Percentiles rank a stretch among this genome's conserved stretches.
Conservation (phyloP, 1,284 basidiomycete genomes). For the Naganishia sp. region DNA sequence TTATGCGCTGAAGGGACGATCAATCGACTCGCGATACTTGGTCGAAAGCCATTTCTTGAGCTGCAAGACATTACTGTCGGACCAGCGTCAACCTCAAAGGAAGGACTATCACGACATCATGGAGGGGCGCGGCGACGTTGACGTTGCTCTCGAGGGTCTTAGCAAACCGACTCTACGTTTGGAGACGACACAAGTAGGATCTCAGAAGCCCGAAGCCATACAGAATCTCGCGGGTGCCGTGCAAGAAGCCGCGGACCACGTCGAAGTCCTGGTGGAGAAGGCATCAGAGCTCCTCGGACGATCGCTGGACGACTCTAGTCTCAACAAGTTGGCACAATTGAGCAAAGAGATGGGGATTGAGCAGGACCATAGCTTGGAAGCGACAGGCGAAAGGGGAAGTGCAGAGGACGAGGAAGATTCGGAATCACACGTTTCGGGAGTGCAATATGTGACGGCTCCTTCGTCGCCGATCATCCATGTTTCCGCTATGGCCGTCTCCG, state of each 20-base stretch:
- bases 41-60: too few relatives aligned
- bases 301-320: conserved; percentile 21
- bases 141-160: too few relatives aligned
- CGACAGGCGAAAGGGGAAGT: not conserved
- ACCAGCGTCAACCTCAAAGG: too few relatives aligned
- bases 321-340: conserved; percentile 23
- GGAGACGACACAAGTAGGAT: not conserved
- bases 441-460: conserved; percentile 17
- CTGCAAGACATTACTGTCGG: too few relatives aligned
- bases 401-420: conserved; percentile 8
- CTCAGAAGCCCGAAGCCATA: too few relatives aligned
- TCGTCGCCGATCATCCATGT: conserved; percentile 21
- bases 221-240: not conserved
- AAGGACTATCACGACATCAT: too few relatives aligned
- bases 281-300: conserved; percentile 8
- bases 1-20: not conserved
- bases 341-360: conserved; percentile 13
- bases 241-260: conserved; percentile 7
- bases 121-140: too few relatives aligned
- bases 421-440: conserved; percentile 3
- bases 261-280: conserved; percentile 15
- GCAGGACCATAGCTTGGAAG: not conserved
- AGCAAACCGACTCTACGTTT: not conserved
- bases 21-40: too few relatives aligned
- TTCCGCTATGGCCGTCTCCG: not conserved